Evolutionary conservation across 768 basidiomycete species (phyloP).

Genomic region (Royoungia palumana): DNA sequence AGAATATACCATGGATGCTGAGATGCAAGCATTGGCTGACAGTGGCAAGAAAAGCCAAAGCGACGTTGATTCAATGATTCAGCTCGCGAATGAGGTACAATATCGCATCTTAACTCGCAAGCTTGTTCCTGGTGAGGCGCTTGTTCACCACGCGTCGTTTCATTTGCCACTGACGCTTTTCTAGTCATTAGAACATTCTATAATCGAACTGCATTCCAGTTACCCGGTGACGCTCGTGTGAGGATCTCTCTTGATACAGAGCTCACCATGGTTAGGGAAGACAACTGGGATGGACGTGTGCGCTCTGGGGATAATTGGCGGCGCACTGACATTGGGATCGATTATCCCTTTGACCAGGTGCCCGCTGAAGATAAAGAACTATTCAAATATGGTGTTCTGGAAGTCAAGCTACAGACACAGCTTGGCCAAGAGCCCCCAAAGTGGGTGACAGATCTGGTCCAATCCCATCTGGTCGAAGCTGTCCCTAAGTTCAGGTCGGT

Average conservation of each 20-base stretch:
- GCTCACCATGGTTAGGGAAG: slow-evolving; percentile 90
- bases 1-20: slow-evolving; percentile 89
- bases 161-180: background rate
- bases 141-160: background rate
- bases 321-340: slow-evolving; percentile 88
- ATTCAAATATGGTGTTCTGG: slow-evolving; percentile 96
- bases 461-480: slow-evolving; percentile 92
- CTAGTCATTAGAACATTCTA: slow-evolving; percentile 96
- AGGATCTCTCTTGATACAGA: slow-evolving; percentile 98
- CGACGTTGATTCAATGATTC: slow-evolving; percentile 92
- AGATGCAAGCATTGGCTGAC: slow-evolving; percentile 80
- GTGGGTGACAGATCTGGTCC: slow-evolving; percentile 96
- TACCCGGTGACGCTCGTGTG: slow-evolving; percentile 97
- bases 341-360: slow-evolving; percentile 83
- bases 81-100: slow-evolving; percentile 96
- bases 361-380: slow-evolving; percentile 78
- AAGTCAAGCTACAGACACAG: slow-evolving; percentile 97
- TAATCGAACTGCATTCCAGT: slow-evolving; percentile 97
- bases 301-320: slow-evolving; percentile 93
- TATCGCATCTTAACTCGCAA: slow-evolving; percentile 82
- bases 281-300: slow-evolving; percentile 84
- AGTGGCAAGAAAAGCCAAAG: slow-evolving; percentile 91
- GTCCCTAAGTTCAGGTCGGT: slow-evolving; percentile 93
- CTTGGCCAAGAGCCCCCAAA: slow-evolving; percentile 91
- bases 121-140: slow-evolving; percentile 68